These are phyloP conservation scores for Neovahlkampfia damariscottae DNA, from an alignment of 78 protist genomes.

Conservation along the genomic window DNA sequence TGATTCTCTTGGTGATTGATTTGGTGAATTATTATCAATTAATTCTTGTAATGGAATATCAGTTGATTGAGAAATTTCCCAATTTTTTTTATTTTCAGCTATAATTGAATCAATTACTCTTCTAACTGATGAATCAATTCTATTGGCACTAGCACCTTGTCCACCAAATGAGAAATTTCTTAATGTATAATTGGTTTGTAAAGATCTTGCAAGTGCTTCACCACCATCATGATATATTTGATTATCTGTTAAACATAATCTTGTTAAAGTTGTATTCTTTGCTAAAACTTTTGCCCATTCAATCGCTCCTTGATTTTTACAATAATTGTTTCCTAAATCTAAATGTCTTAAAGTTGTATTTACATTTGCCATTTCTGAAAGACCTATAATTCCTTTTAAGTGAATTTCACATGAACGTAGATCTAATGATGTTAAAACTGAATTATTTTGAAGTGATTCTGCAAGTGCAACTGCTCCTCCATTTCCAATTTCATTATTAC, in stretches of 20 bases:
- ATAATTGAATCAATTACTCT: conserved; percentile 2
- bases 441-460: not conserved
- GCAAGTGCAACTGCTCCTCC: not conserved
- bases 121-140: not conserved
- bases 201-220: not conserved
- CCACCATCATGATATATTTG: not conserved
- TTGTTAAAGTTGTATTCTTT: conserved; percentile 7
- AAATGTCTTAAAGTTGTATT: conserved; percentile 6
- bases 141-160: conserved; percentile 3
- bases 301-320: conserved; percentile 7
- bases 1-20: too few relatives aligned
- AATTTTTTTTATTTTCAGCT: not conserved
- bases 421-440: not conserved
- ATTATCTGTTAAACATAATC: conserved; percentile 14
- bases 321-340: conserved; percentile 13
- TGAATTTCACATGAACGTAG: not conserved
- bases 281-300: conserved; percentile 1
- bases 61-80: not conserved
- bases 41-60: too few relatives aligned
- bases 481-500: not conserved
- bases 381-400: not conserved
- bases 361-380: not conserved
- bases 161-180: conserved; percentile 10
- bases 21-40: too few relatives aligned
- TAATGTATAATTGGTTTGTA: not conserved